A percentile compares a stretch with the other conserved stretches of the same genome.
Evolutionary conservation across 208 protist species (phyloP).

Genomic region (Trypanosoma cruzi): DNA sequence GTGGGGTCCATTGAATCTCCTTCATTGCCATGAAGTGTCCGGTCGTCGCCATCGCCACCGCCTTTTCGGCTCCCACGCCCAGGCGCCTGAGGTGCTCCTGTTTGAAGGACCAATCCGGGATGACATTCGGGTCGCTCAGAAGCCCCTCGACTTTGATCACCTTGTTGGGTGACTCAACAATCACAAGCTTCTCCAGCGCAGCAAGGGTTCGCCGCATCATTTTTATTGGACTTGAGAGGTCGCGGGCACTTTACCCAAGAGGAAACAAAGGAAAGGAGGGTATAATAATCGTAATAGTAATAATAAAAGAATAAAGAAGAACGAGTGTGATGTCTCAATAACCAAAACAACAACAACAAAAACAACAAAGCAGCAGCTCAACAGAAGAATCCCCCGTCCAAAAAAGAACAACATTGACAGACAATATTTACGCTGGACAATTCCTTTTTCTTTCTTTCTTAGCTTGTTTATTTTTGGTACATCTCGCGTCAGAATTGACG

Average conservation of each 20-base stretch:
- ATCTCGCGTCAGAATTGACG: slow-evolving; percentile 1
- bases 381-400: not conserved
- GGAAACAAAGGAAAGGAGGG: too few relatives aligned
- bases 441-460: not conserved
- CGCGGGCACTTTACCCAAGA: not conserved
- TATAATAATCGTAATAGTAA: slow-evolving; percentile 5
- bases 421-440: not conserved
- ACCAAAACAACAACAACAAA: too few relatives aligned
- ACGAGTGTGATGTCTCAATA: not conserved
- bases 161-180: slow-evolving; percentile 94
- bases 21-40: slow-evolving; percentile 90
- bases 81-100: slow-evolving; percentile 43
- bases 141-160: slow-evolving; percentile 89
- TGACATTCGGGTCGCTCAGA: slow-evolving; percentile 75
- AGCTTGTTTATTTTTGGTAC: not conserved
- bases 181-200: slow-evolving; percentile 81
- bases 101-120: slow-evolving; percentile 85
- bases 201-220: slow-evolving; percentile 66
- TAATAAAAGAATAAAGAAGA: slow-evolving; percentile 12
- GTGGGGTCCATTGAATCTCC: slow-evolving; percentile 72
- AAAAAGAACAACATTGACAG: not conserved
- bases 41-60: slow-evolving; percentile 83
- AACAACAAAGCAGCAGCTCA: not conserved
- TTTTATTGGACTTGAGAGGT: slow-evolving; percentile 5
- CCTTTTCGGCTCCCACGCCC: slow-evolving; percentile 64